phyloP scores from a whole-genome alignment of 1,284 basidiomycete species.

The Ceratobasidium sp. region DNA sequence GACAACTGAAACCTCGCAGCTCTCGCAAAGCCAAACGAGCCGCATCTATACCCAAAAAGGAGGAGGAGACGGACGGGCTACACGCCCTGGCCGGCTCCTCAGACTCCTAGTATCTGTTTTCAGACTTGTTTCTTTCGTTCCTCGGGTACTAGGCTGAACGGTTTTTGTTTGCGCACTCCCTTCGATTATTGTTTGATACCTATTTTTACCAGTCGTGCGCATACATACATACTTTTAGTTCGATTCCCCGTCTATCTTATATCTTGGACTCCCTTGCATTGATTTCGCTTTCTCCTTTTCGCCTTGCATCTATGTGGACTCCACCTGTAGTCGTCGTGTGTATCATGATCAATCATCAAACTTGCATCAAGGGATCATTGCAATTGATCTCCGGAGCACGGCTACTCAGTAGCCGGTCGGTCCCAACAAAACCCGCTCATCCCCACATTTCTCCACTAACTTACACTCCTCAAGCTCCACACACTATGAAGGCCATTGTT shows the following conservation, averaged over 20 bases:
- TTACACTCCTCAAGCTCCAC: slow-evolving; percentile 1
- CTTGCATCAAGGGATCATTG: slow-evolving; percentile 13
- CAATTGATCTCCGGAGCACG: slow-evolving; percentile 13
- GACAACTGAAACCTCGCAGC: slow-evolving; percentile 45
- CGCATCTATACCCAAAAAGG: slow-evolving; percentile 39
- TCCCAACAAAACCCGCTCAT: background rate
- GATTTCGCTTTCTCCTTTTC: background rate
- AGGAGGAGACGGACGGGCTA: slow-evolving; percentile 17
- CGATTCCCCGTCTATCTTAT: slow-evolving; percentile 34
- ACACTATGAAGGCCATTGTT: slow-evolving; percentile 33
- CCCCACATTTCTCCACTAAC: slow-evolving; percentile 1
- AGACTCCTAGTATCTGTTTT: slow-evolving; percentile 27
- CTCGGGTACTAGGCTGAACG: slow-evolving; percentile 9
- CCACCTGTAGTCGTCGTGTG: slow-evolving; percentile 34
- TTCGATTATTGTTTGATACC: background rate
- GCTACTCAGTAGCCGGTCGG: slow-evolving; percentile 8
- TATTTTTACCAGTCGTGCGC: slow-evolving; percentile 18
- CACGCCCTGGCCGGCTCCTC: slow-evolving; percentile 17
- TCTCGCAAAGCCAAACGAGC: slow-evolving; percentile 43
- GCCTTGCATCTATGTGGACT: slow-evolving; percentile 10
- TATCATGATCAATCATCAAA: slow-evolving; percentile 31
- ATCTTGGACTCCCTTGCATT: slow-evolving; percentile 13
- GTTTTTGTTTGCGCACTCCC: slow-evolving; percentile 13
- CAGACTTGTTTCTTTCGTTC: background rate
- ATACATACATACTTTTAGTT: slow-evolving; percentile 26